Base-by-base conservation (phyloP, 345 rosid genomes). In the Camelina hispida region DNA sequence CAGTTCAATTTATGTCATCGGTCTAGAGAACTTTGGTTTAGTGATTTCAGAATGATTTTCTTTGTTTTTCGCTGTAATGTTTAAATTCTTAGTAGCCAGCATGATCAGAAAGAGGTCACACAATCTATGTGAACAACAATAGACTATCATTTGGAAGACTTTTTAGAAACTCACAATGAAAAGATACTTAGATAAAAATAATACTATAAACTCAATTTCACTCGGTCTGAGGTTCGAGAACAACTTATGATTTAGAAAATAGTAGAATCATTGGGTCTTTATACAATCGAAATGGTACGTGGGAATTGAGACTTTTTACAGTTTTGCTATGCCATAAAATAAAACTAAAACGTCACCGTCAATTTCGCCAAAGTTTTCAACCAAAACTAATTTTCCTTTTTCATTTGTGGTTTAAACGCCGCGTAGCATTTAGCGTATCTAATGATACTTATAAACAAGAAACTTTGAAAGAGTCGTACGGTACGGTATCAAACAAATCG, bases 381-480 rank as follows among this genome's bases (percentile, higher is more conserved):
- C 43, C 42, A 58, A 58, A 58, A 32, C 16, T n/a, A 57, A 58
- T 56, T 2, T 8, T 1, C 16, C 2, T 2, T n/a, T 34, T 16
- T 0, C 62, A 34, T n/a, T 9, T 57, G 6, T 34, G 35, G 25
- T 34, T 58, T 34, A 34, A 46, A 34, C 10, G 20, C 44, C 63
- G 63, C 44, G 63, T 58, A 34, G n/a, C 9, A 34, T 32, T 30
- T 28, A 28, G 30, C 30, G 30, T 30, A 32, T 34, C n/a, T 14
- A 32, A 16, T 17, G 43, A 30, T 56, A 56, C 20, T 56, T 15
- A 35, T 32, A 13, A 22, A 58, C 13, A 34, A 13, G 42, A 35
- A 9, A 12, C 70, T 15, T 73, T 22, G 72, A 56, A 66, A 74
- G 32, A 57, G 78, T 66, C 78, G 72, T 34, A 56, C 11, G 10